These are phyloP conservation scores for Kwoniella botswanensis DNA, from an alignment of 768 basidiomycete species.

Conservation along the genomic window DNA sequence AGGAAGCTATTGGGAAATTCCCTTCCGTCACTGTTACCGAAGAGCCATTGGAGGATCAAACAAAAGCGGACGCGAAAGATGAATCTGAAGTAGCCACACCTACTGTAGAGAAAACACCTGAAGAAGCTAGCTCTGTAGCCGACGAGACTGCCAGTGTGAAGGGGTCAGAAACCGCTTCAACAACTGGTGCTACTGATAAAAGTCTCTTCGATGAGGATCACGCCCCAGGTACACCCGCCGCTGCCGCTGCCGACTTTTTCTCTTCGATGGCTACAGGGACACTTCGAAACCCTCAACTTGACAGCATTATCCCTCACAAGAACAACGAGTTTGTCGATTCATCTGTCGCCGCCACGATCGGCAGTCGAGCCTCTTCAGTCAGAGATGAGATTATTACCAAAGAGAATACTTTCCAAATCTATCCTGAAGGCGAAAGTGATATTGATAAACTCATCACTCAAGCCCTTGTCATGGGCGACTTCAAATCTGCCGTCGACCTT, in stretches of 20 bases:
- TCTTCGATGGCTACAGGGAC: constrained; percentile 68
- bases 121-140: constrained; percentile 37
- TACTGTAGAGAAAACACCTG: constrained; percentile 53
- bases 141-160: constrained; percentile 28
- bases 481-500: constrained; percentile 84
- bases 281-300: constrained; percentile 61
- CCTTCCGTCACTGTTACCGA: constrained; percentile 18
- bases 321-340: constrained; percentile 74
- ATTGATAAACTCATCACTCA: constrained; percentile 87
- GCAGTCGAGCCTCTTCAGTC: constrained; percentile 84
- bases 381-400: constrained; percentile 69
- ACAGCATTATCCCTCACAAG: constrained; percentile 73
- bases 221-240: constrained; percentile 68
- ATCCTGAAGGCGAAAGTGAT: constrained; percentile 82
- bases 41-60: constrained; percentile 3
- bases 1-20: constrained; percentile 74
- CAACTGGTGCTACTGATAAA: constrained; percentile 70
- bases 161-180: constrained; percentile 36
- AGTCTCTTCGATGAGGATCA: constrained; percentile 79
- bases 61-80: background rate
- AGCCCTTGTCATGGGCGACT: constrained; percentile 94
- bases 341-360: constrained; percentile 91
- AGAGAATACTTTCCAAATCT: constrained; percentile 85
- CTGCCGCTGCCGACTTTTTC: constrained; percentile 78
- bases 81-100: constrained; percentile 60